Evolutionary conservation across 495 filamentous ascomycete genomes (phyloP), one percentile per base, ranked within the genome.

Genomic region (Aspergillus panamensis): DNA sequence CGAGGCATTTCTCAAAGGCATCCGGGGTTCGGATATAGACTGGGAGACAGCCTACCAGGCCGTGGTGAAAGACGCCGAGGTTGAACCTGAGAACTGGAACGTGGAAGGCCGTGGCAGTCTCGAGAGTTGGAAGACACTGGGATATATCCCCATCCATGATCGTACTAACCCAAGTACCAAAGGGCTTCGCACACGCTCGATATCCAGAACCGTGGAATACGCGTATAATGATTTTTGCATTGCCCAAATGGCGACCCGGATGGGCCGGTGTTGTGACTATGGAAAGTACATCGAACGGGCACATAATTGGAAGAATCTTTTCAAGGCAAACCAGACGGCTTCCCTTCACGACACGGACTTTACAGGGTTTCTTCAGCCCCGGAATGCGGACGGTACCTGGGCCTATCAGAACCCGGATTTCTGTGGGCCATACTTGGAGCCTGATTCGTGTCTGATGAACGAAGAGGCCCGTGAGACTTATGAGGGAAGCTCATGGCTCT

Each of bases 221-320:
- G 80, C 84, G 6, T 91, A 91, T 66, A 85, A 91, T 59, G 88
- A 92, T 67, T 92, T 87, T 62, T 84, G 81, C 55, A 87, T 91
- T 57, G 73, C 87, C 1, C 77, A 85, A 55, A 81, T 90, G 64
- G 85, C 82, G 2, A 68, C 77, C n/a, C 72, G 69, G 0, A 69
- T 88, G 44, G 82, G 80, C 2, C 79, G 83, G 30, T 56, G 69
- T 0, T 62, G 56, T 6, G 85, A 88, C 55, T 71, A 74, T 13
- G 78, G 83, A 37, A 89, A 87, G 65, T 90, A 89, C 57, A 69
- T 79, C 6, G 64, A 69, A 19, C 80, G 85, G 1, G 83, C 84
- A 51, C 73, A 68, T 3, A 88, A 89, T 65, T 91, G 88, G 88
- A 65, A 77, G 54, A 87, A 87, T 53, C 69, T 91, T 43, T 90